A percentile compares a stretch with the other conserved stretches of the same genome.
phyloP scores from a whole-genome alignment of 1,139 yeast genomes.

The Lodderomyces margitis region DNA sequence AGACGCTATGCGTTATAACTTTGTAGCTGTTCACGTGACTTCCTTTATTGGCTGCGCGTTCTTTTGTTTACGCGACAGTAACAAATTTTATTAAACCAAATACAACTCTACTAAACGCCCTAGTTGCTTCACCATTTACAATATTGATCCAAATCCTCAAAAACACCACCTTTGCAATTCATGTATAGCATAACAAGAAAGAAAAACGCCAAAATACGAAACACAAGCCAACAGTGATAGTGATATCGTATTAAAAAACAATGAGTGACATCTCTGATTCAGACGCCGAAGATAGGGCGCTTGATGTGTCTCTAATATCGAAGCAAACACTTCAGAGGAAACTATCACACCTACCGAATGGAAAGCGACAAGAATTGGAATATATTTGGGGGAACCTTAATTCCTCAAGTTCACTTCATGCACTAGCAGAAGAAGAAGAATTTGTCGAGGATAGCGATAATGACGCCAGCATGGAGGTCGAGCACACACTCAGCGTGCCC shows the following conservation, averaged over 20 bases:
- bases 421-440: constrained; percentile 2
- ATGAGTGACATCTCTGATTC: constrained; percentile 19
- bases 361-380: constrained; percentile 4
- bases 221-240: neutral
- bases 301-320: constrained; percentile 8
- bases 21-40: no score
- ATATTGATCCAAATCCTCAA: neutral
- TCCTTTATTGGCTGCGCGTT: neutral
- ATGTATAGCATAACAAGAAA: neutral
- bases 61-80: neutral
- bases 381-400: neutral
- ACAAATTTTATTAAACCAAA: no score
- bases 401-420: neutral
- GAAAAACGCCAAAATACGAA: neutral
- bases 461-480: constrained; percentile 2
- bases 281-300: constrained; percentile 11
- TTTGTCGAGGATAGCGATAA: constrained; percentile 10
- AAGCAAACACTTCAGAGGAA: constrained; percentile 6
- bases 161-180: neutral
- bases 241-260: neutral
- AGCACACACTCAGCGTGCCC: constrained; percentile 3
- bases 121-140: no score
- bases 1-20: no score
- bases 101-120: no score
- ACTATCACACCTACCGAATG: constrained; percentile 10